Base-by-base conservation (phyloP, 2,329 filamentous ascomycete species). In the Exophiala viscosa region DNA sequence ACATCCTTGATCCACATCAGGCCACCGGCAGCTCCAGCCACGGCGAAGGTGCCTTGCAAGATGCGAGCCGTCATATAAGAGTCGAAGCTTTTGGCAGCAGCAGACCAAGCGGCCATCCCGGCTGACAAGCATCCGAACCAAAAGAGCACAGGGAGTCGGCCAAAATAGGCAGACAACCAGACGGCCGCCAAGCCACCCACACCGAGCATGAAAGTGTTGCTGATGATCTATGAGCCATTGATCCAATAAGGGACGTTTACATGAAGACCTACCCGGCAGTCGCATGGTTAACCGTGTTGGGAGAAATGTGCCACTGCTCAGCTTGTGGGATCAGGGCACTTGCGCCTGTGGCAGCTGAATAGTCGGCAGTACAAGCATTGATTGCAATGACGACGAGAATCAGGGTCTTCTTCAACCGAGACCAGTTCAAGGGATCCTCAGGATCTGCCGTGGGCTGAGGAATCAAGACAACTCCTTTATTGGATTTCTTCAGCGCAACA, bases 1-100 rank as follows among this genome's bases (percentile, higher is more conserved):
- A 81, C 72, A 63, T 83, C 80, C 48, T 80, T 76, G 62, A 81
- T 76, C 61, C 76, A 76, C 59, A 78, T 76, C 46, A 82, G 67
- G 8, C 75, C 76, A 13, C 65, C 64, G 11, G 62, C 65, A 8
- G 65, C 62, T 5, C 59, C 64, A 8, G 60, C 72, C 3, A 75
- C 76, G 32, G 70, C 70, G 63, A 78, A 78, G 57, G 78, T 73
- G 15, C 76, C 67, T 47, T 68, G 76, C 32, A 77, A 64, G 41
- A 77, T 75, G 28, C 75, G 72, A 3, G 74, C 73, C 2, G 72
- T 73, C 68, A 76, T 73, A 61, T 75, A 77, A 1, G 73, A 76
- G n/a, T 69, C 66, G 55, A 76, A 77, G 8, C 63, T 69, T 0
- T 66, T 70, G 2, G 75, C 73, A 0, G 67, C 72, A 0, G 74